Conservation (phyloP, 2,329 filamentous ascomycete genomes). For the Drechslera avenae region DNA sequence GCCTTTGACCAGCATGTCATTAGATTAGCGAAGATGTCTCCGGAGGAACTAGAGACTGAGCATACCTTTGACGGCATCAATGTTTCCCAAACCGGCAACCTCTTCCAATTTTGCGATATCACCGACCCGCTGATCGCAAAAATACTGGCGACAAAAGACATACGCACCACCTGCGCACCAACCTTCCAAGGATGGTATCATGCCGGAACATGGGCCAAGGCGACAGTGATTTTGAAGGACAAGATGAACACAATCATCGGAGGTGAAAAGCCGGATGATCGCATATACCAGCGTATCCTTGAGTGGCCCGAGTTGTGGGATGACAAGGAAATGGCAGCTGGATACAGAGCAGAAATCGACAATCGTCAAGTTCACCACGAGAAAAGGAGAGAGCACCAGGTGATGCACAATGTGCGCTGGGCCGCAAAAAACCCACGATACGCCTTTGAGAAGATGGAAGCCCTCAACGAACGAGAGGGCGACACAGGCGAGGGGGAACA, state of each 20-base stretch:
- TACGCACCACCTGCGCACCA: slow-evolving; percentile 52
- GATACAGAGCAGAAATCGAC: slow-evolving; percentile 36
- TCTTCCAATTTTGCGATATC: slow-evolving; percentile 95
- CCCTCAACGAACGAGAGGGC: slow-evolving; percentile 3
- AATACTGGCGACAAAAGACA: slow-evolving; percentile 67
- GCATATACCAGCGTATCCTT: slow-evolving; percentile 39
- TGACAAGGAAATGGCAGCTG: slow-evolving; percentile 36
- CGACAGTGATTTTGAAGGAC: slow-evolving; percentile 83
- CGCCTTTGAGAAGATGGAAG: slow-evolving; percentile 42
- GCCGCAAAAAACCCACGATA: slow-evolving; percentile 43
- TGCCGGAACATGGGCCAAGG: slow-evolving; percentile 80
- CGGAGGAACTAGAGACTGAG: slow-evolving; percentile 32
- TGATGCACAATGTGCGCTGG: slow-evolving; percentile 41
- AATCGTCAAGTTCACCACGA: slow-evolving; percentile 29
- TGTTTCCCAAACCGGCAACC: slow-evolving; percentile 79
- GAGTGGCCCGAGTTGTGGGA: slow-evolving; percentile 44
- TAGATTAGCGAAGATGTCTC: slow-evolving; percentile 28
- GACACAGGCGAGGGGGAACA: slow-evolving; percentile 18
- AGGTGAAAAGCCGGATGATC: slow-evolving; percentile 40
- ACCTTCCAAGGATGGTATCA: slow-evolving; percentile 79
- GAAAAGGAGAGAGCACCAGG: slow-evolving; percentile 35
- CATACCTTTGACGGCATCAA: slow-evolving; percentile 84
- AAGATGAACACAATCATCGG: slow-evolving; percentile 65
- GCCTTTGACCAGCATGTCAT: slow-evolving; percentile 35
- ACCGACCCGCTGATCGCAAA: slow-evolving; percentile 74